Conservation (phyloP, 352 stramenopile genomes). For the Saprolegnia parasitica region DNA sequence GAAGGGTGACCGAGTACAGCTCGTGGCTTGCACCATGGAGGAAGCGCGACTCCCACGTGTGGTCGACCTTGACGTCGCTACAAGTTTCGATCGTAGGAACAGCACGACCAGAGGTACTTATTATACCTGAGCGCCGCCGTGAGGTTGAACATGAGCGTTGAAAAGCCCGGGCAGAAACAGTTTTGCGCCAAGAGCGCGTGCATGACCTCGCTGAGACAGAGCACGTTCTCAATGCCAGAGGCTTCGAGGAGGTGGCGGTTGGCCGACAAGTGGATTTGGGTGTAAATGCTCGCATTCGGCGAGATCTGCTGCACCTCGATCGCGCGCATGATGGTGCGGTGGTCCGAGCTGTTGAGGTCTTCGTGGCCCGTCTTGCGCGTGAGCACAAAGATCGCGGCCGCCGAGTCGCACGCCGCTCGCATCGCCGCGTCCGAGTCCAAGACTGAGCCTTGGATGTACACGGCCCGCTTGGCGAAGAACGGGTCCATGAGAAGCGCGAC, state of each 20-base stretch:
- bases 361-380: conserved; percentile 57
- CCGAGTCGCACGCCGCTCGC: conserved; percentile 52
- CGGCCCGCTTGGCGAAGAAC: conserved; percentile 80
- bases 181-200: conserved; percentile 78
- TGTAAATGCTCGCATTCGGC: conserved; percentile 48
- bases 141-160: conserved; percentile 83
- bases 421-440: conserved; percentile 72
- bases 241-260: conserved; percentile 71
- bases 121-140: conserved; percentile 77
- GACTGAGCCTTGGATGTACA: conserved; percentile 74
- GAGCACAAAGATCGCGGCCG: conserved; percentile 77
- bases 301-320: conserved; percentile 64
- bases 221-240: conserved; percentile 65
- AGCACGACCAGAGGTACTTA: too few species aligned
- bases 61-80: conserved; percentile 26
- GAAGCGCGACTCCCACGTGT: conserved; percentile 68
- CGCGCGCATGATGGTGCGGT: conserved; percentile 76
- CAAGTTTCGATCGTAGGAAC: background rate
- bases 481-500: conserved; percentile 73
- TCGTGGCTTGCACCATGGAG: conserved; percentile 69
- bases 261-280: conserved; percentile 69
- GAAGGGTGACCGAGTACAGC: conserved; percentile 68
- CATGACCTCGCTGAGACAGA: conserved; percentile 77
- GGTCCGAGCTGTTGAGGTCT: conserved; percentile 62
- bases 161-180: conserved; percentile 81